These are phyloP conservation scores for Dendrocalamus sinicus DNA, from an alignment of 176 grass and related monocot genomes.

Conservation along the genomic window DNA sequence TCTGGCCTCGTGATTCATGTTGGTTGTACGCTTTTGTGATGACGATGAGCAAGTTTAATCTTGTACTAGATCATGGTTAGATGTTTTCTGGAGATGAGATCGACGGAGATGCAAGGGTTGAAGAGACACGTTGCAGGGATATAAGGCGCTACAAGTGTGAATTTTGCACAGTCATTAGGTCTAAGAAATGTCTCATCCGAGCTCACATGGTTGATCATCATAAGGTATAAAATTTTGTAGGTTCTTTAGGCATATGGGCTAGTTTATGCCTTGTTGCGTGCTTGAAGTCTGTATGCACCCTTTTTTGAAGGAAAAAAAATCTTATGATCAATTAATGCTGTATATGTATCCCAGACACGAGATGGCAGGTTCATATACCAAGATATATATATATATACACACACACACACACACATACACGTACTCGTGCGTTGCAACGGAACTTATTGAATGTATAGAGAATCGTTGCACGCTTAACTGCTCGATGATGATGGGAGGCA, in stretches of 20 bases:
- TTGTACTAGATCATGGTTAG: constrained; percentile 1
- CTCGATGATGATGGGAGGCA: too few relatives aligned
- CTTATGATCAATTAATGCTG: too few relatives aligned
- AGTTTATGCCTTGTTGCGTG: too few relatives aligned
- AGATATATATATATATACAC: too few relatives aligned
- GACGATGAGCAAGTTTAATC: neutral
- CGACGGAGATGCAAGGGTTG: neutral
- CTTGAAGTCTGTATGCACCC: neutral
- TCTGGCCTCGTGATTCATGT: neutral
- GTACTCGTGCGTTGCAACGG: too few relatives aligned
- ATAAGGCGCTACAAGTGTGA: constrained; percentile 69
- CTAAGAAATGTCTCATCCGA: constrained; percentile 60
- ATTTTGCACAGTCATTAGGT: constrained; percentile 58
- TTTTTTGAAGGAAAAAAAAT: too few relatives aligned
- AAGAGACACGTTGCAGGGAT: constrained; percentile 37
- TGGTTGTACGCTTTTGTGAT: neutral
- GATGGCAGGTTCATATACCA: too few relatives aligned
- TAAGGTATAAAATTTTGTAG: constrained; percentile 40
- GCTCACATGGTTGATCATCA: constrained; percentile 62
- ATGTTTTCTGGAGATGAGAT: constrained; percentile 51
- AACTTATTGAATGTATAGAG: too few relatives aligned
- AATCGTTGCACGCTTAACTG: too few relatives aligned
- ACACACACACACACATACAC: too few relatives aligned
- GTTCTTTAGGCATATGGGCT: neutral
- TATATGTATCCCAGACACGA: too few relatives aligned